phyloP scores from a whole-genome alignment of 2,329 filamentous ascomycete genomes.

The Talaromyces islandicus region DNA sequence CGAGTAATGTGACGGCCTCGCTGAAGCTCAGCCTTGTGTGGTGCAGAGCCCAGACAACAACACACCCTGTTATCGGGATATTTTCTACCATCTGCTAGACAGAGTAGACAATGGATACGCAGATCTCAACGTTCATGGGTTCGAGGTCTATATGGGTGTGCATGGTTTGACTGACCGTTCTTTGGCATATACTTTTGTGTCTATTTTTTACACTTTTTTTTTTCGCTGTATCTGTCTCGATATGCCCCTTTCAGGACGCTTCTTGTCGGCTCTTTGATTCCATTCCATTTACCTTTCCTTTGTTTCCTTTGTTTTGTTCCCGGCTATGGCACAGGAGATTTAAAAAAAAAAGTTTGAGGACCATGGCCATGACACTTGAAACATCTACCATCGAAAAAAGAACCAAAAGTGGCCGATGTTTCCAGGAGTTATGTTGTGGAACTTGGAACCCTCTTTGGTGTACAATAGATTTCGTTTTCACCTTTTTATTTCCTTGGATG shows the following conservation, averaged over 20 bases:
- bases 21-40: background rate
- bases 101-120: background rate
- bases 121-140: background rate
- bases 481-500: conserved; percentile 10
- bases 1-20: background rate
- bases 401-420: background rate
- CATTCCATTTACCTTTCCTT: background rate
- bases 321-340: background rate
- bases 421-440: background rate
- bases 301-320: background rate
- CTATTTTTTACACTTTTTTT: background rate
- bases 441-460: conserved; percentile 7
- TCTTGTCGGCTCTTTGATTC: background rate
- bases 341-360: background rate
- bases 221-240: background rate
- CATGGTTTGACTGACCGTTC: conserved; percentile 4
- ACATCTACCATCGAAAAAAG: background rate
- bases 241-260: background rate
- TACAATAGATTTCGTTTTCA: conserved; percentile 13
- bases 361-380: background rate
- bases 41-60: background rate
- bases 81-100: background rate
- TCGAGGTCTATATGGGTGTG: background rate
- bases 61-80: background rate
- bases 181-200: conserved; percentile 3